A percentile compares a stretch with the other conserved stretches of the same genome.
Evolutionary conservation across 495 filamentous ascomycete species (phyloP).

Genomic region (Lasiosphaeria hispida): DNA sequence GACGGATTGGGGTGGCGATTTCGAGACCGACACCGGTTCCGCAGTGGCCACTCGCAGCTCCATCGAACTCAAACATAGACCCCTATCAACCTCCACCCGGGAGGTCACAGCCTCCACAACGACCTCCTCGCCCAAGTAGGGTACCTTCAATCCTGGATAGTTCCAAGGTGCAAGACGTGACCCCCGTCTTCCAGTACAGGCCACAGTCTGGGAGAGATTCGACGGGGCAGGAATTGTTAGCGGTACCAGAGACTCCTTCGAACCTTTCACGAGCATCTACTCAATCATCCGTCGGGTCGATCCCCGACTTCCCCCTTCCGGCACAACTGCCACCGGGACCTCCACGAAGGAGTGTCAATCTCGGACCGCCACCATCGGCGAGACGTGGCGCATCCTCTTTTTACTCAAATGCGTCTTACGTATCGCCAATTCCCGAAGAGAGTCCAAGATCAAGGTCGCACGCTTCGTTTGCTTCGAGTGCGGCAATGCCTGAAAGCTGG

Average conservation of each 20-base stretch:
- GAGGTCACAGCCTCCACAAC: slow-evolving; percentile 59
- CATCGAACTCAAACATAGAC: slow-evolving; percentile 34
- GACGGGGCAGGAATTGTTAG: slow-evolving; percentile 26
- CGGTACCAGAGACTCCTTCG: slow-evolving; percentile 40
- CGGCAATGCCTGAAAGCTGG: slow-evolving; percentile 73
- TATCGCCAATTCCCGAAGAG: slow-evolving; percentile 89
- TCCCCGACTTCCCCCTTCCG: slow-evolving; percentile 60
- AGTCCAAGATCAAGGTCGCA: slow-evolving; percentile 57
- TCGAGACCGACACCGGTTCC: slow-evolving; percentile 51
- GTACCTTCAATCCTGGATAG: slow-evolving; percentile 54
- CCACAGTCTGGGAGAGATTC: slow-evolving; percentile 37
- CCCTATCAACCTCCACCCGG: slow-evolving; percentile 49
- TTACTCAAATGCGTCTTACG: slow-evolving; percentile 70
- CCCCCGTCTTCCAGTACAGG: slow-evolving; percentile 50
- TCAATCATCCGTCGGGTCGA: slow-evolving; percentile 56
- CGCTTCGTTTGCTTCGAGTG: slow-evolving; percentile 78
- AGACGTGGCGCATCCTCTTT: slow-evolving; percentile 69
- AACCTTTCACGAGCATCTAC: slow-evolving; percentile 47
- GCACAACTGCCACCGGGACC: slow-evolving; percentile 36
- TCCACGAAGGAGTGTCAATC: slow-evolving; percentile 53
- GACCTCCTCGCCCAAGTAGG: slow-evolving; percentile 64
- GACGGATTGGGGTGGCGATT: slow-evolving; percentile 48
- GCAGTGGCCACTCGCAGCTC: slow-evolving; percentile 51
- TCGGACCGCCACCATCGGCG: slow-evolving; percentile 65
- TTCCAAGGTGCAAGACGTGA: slow-evolving; percentile 49